A percentile compares a stretch with the other conserved stretches of the same genome.
Conservation (phyloP, 1,284 basidiomycete species). For the Trametes hirsuta region DNA sequence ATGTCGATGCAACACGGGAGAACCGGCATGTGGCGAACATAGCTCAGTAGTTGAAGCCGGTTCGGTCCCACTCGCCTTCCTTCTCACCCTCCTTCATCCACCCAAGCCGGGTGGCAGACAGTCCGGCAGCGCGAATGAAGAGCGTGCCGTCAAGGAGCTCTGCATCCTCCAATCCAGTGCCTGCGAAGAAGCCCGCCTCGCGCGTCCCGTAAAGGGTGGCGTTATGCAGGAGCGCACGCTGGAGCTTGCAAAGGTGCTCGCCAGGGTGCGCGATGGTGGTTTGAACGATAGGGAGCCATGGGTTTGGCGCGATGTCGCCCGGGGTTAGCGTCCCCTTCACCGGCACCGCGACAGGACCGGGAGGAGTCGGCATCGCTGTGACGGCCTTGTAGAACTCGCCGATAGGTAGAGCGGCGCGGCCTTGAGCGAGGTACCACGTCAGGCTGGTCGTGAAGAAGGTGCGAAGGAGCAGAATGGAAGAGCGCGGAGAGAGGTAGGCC, state of each 20-base stretch:
- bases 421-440: slow-evolving; percentile 42
- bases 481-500: slow-evolving; percentile 31
- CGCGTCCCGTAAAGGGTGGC: slow-evolving; percentile 49
- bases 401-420: slow-evolving; percentile 39
- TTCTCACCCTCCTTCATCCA: slow-evolving; percentile 52
- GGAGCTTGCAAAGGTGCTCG: slow-evolving; percentile 62
- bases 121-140: slow-evolving; percentile 55
- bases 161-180: slow-evolving; percentile 41
- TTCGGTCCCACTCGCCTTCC: slow-evolving; percentile 24
- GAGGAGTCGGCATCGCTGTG: slow-evolving; percentile 21
- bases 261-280: slow-evolving; percentile 55
- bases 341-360: slow-evolving; percentile 31
- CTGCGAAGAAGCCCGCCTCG: slow-evolving; percentile 36
- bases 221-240: slow-evolving; percentile 58
- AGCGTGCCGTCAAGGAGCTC: slow-evolving; percentile 63
- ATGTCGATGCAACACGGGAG: no score
- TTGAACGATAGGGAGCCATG: slow-evolving; percentile 58
- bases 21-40: no score
- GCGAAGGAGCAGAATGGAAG: slow-evolving; percentile 38
- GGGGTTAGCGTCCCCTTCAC: slow-evolving; percentile 37
- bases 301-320: slow-evolving; percentile 41
- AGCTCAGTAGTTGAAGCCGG: background rate
- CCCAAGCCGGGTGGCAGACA: slow-evolving; percentile 53
- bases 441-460: slow-evolving; percentile 42
- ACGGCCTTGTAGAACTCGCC: slow-evolving; percentile 38